Evolutionary conservation across 2,329 filamentous ascomycete species (phyloP).

Genomic region (Talaromyces amestolkiae): DNA sequence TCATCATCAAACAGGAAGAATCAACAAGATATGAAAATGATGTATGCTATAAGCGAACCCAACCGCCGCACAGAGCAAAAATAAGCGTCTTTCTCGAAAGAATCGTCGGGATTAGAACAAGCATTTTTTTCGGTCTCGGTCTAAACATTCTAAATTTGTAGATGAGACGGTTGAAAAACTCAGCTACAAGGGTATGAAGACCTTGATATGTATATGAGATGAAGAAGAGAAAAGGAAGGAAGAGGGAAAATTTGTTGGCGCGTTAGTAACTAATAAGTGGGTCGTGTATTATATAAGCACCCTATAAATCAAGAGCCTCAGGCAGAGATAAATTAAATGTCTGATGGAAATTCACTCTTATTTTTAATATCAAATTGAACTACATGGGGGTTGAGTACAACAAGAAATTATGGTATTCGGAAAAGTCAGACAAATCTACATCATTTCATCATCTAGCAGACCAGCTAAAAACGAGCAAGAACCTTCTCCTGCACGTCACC

Average conservation of each 20-base stretch:
- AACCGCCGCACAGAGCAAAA: conserved; percentile 31
- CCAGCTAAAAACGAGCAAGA: conserved; percentile 59
- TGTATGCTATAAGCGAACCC: conserved; percentile 50
- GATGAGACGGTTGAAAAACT: conserved; percentile 33
- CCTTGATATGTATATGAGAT: conserved; percentile 31
- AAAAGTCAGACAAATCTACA: background rate
- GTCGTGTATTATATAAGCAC: background rate
- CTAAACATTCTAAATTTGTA: conserved; percentile 43
- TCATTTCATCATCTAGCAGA: background rate
- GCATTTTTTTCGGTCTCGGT: conserved; percentile 42
- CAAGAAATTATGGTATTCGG: background rate
- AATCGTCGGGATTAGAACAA: conserved; percentile 44
- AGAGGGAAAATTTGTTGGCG: background rate
- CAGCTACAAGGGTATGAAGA: conserved; percentile 49
- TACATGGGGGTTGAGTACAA: too few species aligned
- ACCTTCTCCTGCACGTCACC: conserved; percentile 73
- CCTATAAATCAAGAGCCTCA: background rate
- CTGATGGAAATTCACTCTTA: background rate
- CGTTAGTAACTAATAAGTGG: background rate
- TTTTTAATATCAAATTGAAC: background rate
- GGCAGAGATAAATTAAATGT: background rate
- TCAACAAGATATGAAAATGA: background rate
- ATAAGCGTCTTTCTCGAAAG: conserved; percentile 23
- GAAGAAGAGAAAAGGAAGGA: conserved; percentile 26
- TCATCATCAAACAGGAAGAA: conserved; percentile 1